Evolutionary conservation across 1,139 yeast genomes (phyloP).

Genomic region (Eremothecium cymbalariae): DNA sequence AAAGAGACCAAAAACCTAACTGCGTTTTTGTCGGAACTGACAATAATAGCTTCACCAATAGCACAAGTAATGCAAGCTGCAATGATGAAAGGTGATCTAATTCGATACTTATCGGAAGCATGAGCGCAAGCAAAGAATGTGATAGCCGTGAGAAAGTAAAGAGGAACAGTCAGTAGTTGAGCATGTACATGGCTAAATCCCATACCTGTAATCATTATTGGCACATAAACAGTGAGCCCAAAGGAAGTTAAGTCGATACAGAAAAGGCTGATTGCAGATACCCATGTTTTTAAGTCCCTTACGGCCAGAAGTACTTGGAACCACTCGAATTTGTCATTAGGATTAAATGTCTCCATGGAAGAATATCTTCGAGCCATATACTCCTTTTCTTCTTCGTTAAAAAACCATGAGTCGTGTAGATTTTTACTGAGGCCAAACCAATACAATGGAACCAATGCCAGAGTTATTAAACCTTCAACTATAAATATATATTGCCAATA

Average conservation of each 20-base stretch:
- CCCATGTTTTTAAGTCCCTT: conserved; percentile 36
- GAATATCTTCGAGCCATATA: conserved; percentile 42
- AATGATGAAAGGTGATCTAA: conserved; percentile 34
- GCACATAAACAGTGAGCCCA: conserved; percentile 44
- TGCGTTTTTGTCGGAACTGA: conserved; percentile 31
- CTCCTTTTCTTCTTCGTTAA: conserved; percentile 40
- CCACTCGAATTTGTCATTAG: conserved; percentile 37
- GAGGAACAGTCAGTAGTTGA: conserved; percentile 44
- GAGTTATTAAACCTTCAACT: conserved; percentile 48
- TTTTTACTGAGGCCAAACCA: conserved; percentile 24
- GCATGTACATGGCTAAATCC: conserved; percentile 40
- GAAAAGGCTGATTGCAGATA: conserved; percentile 39
- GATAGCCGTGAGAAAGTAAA: conserved; percentile 39
- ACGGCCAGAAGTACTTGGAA: conserved; percentile 36
- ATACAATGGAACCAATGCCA: conserved; percentile 41
- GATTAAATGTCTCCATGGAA: conserved; percentile 32
- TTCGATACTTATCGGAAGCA: conserved; percentile 36
- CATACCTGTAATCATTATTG: conserved; percentile 39
- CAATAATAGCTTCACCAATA: conserved; percentile 37
- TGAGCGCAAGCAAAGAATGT: conserved; percentile 35
- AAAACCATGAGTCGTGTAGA: conserved; percentile 36
- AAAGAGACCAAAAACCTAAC: conserved; percentile 44
- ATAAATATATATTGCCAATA: conserved; percentile 53
- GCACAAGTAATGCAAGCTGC: conserved; percentile 34
- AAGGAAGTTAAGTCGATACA: conserved; percentile 41